These are phyloP conservation scores for Coriolopsis trogii DNA, from an alignment of 1,284 basidiomycete genomes.

Conservation along the genomic window DNA sequence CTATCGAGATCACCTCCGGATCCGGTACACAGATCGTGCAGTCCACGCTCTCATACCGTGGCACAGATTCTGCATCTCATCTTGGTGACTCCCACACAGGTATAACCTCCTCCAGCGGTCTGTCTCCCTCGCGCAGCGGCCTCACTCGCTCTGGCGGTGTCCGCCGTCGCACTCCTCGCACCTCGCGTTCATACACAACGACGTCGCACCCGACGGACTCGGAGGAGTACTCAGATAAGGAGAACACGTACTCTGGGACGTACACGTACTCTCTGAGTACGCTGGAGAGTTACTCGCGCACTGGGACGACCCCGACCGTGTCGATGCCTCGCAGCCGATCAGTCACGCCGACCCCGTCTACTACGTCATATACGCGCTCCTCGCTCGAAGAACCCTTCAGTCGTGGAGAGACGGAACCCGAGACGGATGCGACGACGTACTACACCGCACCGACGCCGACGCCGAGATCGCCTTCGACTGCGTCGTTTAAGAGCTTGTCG, in stretches of 20 bases:
- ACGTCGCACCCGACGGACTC: constrained; percentile 38
- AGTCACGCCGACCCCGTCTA: constrained; percentile 38
- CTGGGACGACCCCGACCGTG: constrained; percentile 21
- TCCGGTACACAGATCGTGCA: constrained; percentile 49
- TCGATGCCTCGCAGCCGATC: constrained; percentile 29
- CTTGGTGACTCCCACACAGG: constrained; percentile 59
- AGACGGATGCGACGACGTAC: constrained; percentile 25
- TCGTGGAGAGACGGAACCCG: constrained; percentile 14
- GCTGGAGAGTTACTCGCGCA: constrained; percentile 33
- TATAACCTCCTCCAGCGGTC: constrained; percentile 32
- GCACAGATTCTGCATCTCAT: constrained; percentile 56
- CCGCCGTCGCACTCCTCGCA: constrained; percentile 49
- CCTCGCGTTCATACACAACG: constrained; percentile 37
- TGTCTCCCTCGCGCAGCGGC: constrained; percentile 36
- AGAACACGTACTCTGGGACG: constrained; percentile 44
- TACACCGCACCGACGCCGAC: constrained; percentile 29
- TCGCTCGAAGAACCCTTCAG: constrained; percentile 5
- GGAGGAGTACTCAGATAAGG: constrained; percentile 56
- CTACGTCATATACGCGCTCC: constrained; percentile 31
- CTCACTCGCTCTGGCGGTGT: constrained; percentile 63
- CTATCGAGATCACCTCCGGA: background rate
- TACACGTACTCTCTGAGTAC: constrained; percentile 33
- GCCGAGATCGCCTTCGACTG: constrained; percentile 40
- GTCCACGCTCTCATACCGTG: constrained; percentile 58
- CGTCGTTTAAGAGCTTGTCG: constrained; percentile 46